Percentiles rank a stretch among this genome's conserved stretches.
phyloP scores from a whole-genome alignment of 2,329 filamentous ascomycete species.

The Macroventuria anomochaeta region DNA sequence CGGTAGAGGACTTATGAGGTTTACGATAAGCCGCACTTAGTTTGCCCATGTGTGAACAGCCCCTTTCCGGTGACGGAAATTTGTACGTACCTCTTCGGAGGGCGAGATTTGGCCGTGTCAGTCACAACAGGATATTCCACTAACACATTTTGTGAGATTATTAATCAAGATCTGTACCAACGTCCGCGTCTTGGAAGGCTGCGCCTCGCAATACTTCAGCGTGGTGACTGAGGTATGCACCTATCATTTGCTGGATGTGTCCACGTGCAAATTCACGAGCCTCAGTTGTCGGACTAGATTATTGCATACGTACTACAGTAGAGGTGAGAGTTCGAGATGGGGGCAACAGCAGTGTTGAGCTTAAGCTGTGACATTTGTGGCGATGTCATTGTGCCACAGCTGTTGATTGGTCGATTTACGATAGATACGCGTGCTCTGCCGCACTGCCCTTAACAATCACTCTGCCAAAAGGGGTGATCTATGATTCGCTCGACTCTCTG shows the following conservation, averaged over 20 bases:
- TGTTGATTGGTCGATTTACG: too few relatives aligned
- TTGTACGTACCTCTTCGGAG: not conserved
- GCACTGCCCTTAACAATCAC: too few relatives aligned
- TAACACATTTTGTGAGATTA: too few relatives aligned
- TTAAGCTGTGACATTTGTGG: too few relatives aligned
- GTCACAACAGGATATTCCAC: not conserved
- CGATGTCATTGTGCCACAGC: too few relatives aligned
- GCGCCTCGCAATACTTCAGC: not conserved
- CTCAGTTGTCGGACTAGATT: too few relatives aligned
- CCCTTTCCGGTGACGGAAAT: slow-evolving; percentile 5
- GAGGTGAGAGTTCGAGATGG: too few relatives aligned
- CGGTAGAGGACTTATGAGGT: not conserved
- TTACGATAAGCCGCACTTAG: not conserved
- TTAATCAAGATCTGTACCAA: not conserved
- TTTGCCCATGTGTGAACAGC: not conserved
- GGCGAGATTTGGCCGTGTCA: not conserved
- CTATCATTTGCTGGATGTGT: not conserved
- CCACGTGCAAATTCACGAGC: not conserved
- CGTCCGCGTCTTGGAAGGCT: not conserved
- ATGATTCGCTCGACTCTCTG: too few relatives aligned
- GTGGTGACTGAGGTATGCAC: not conserved
- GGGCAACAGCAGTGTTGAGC: too few relatives aligned
- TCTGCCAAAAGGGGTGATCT: too few relatives aligned
- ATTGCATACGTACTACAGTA: too few relatives aligned
- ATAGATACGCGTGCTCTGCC: too few relatives aligned